These are phyloP conservation scores for Tieghemostelium lacteum DNA, from an alignment of 78 protist genomes.

Conservation along the genomic window DNA sequence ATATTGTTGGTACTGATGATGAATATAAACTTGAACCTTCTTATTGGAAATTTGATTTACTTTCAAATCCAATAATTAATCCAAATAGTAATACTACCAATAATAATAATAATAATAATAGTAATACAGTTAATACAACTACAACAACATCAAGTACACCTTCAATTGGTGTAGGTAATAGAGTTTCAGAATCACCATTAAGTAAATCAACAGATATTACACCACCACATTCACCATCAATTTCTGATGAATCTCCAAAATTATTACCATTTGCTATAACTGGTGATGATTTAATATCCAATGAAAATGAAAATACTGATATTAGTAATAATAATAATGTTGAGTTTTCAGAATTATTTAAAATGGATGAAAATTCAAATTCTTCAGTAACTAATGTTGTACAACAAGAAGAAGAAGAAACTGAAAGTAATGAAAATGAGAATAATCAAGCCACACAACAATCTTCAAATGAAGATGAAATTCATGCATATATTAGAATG, in stretches of 20 bases:
- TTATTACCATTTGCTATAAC: not conserved
- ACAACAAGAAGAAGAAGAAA: slow-evolving; percentile 30
- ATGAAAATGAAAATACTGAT: not conserved
- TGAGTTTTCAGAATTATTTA: slow-evolving; percentile 4
- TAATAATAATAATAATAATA: not conserved
- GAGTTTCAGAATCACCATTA: slow-evolving; percentile 9
- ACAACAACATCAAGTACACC: not conserved
- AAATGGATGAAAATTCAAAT: not conserved
- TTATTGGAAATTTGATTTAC: slow-evolving; percentile 62
- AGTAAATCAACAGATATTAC: slow-evolving; percentile 30
- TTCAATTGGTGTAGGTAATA: not conserved
- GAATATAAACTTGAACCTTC: slow-evolving; percentile 45
- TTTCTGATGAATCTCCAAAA: slow-evolving; percentile 36
- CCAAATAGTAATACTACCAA: not conserved
- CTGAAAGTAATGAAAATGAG: not conserved
- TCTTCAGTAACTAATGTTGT: not conserved
- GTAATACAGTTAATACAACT: not conserved
- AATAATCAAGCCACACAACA: no score
- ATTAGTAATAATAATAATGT: no score
- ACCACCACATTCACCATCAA: slow-evolving; percentile 51
- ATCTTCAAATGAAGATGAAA: slow-evolving; percentile 44
- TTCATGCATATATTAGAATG: slow-evolving; percentile 46
- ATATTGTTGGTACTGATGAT: slow-evolving; percentile 52
- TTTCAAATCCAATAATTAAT: slow-evolving; percentile 22
- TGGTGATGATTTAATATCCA: not conserved